Conservation (phyloP, 306 rosid genomes). For the Cucurbita ficifolia region DNA sequence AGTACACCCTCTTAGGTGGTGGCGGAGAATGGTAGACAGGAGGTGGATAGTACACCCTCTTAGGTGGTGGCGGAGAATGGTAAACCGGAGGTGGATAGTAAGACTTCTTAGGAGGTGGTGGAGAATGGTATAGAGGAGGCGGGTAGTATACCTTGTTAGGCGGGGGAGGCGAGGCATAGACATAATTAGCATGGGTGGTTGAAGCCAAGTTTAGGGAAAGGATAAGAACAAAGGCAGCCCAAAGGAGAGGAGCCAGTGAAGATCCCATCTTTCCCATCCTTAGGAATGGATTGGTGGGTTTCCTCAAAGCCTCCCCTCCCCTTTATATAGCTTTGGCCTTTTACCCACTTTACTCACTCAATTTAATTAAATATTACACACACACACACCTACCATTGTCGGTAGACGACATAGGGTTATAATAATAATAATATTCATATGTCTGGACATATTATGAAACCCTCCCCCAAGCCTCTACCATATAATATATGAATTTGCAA, state of each 20-base stretch:
- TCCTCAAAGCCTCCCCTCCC: not conserved
- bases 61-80: not conserved
- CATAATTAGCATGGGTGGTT: not conserved
- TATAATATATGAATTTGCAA: not conserved
- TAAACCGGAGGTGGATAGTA: not conserved
- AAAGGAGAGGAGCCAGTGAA: not conserved
- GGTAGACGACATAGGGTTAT: not conserved
- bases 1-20: not conserved
- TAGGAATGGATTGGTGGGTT: not conserved
- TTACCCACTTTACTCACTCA: not conserved
- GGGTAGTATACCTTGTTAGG: not conserved
- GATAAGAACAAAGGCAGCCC: not conserved
- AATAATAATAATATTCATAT: not conserved
- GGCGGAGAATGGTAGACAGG: not conserved
- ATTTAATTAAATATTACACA: not conserved
- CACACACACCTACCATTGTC: not conserved
- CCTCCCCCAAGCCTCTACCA: not conserved
- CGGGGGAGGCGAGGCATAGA: not conserved
- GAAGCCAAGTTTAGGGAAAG: not conserved
- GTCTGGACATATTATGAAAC: not conserved
- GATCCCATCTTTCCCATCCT: constrained; percentile 6
- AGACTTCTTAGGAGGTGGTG: not conserved
- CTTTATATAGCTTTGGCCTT: constrained; percentile 1
- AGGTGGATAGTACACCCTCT: not conserved
- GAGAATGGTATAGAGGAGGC: not conserved